Conservation (phyloP, 257 asterid species). For the Galeopsis tetrahit region DNA sequence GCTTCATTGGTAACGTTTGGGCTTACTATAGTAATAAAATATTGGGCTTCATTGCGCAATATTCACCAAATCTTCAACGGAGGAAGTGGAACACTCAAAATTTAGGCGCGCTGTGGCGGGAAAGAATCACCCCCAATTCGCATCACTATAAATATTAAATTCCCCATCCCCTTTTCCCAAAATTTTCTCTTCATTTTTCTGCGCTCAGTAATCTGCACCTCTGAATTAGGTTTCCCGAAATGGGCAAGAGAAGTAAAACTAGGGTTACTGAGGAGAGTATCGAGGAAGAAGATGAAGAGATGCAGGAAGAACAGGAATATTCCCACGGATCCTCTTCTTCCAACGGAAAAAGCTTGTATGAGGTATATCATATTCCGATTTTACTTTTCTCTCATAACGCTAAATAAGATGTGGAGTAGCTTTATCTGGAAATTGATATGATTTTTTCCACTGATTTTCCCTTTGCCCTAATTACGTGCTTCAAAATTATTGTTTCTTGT, state of each 20-base stretch:
- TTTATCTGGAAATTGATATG: background rate
- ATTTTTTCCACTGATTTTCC: background rate
- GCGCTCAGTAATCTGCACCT: background rate
- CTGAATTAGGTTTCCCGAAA: slow-evolving; percentile 35
- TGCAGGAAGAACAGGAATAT: slow-evolving; percentile 39
- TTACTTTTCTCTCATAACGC: background rate
- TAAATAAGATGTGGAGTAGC: background rate
- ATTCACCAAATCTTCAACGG: background rate
- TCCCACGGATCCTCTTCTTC: slow-evolving; percentile 54
- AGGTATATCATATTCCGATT: slow-evolving; percentile 43
- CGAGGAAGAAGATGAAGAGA: slow-evolving; percentile 53
- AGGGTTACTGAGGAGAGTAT: slow-evolving; percentile 61
- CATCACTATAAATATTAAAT: slow-evolving; percentile 17
- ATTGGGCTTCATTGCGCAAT: background rate
- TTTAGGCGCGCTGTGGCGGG: slow-evolving; percentile 52
- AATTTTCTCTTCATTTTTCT: background rate
- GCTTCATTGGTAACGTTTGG: background rate
- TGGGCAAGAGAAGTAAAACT: slow-evolving; percentile 68
- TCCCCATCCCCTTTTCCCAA: background rate
- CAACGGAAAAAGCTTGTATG: slow-evolving; percentile 63
- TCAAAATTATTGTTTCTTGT: slow-evolving; percentile 8
- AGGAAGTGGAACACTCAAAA: slow-evolving; percentile 14
- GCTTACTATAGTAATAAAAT: background rate
- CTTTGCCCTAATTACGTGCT: slow-evolving; percentile 27
- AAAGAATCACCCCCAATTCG: slow-evolving; percentile 39